Evolutionary conservation across 2,329 filamentous ascomycete genomes (phyloP).

Genomic region (Talaromyces amestolkiae): DNA sequence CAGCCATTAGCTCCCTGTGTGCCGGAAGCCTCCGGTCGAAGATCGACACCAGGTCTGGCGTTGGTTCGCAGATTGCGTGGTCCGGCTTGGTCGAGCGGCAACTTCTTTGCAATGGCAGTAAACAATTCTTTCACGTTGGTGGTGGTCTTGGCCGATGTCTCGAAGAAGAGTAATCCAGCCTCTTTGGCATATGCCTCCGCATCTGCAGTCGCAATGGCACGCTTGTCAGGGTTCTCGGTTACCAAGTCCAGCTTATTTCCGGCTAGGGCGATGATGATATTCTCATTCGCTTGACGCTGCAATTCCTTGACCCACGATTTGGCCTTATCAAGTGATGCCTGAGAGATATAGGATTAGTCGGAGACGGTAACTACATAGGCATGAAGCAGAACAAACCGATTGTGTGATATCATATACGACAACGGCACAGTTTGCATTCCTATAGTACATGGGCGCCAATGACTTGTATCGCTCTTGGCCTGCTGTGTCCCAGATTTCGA

Average conservation of each 20-base stretch:
- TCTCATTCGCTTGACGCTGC: conserved; percentile 97
- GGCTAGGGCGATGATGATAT: conserved; percentile 96
- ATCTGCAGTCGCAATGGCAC: conserved; percentile 82
- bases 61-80: conserved; percentile 75
- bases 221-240: conserved; percentile 90
- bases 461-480: conserved; percentile 99
- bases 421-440: conserved; percentile 98
- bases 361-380: background rate
- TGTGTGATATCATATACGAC: conserved; percentile 99
- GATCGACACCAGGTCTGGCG: conserved; percentile 63
- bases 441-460: conserved; percentile 98
- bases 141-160: conserved; percentile 95
- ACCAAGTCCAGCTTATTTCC: conserved; percentile 98
- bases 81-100: conserved; percentile 94
- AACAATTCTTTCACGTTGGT: conserved; percentile 96
- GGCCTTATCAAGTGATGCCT: conserved; percentile 97
- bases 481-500: conserved; percentile 99
- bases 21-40: conserved; percentile 61
- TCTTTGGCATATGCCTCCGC: conserved; percentile 94
- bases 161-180: conserved; percentile 93
- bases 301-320: conserved; percentile 99
- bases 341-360: conserved; percentile 21
- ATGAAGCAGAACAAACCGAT: conserved; percentile 64
- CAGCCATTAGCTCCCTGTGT: conserved; percentile 61
- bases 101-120: conserved; percentile 95